Evolutionary conservation across 2,329 filamentous ascomycete species (phyloP), one percentile per base, ranked within the genome.

Genomic region (Epichloe sylvatica): DNA sequence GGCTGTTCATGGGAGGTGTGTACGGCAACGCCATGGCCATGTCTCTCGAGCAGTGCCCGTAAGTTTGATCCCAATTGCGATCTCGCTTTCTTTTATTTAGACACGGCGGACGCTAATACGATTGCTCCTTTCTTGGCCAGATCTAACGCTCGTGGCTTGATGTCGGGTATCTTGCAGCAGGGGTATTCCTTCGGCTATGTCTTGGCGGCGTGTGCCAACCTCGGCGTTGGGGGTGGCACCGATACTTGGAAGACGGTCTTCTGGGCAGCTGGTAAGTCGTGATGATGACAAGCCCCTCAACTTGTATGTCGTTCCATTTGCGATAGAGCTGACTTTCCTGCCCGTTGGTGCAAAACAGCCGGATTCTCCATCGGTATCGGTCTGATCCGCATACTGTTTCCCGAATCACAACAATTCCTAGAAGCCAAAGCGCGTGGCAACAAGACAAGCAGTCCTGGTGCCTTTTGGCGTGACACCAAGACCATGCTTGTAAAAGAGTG

Each of bases 181-280:
- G 87, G 86, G 2, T 90, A 89, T 62, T 83, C 83, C 0, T 76
- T 89, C 54, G 86, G 86, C 34, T 91, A 91, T 60, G 79, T 92
- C 39, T 73, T 88, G 54, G 86, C 86, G 5, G 85, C 85, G 3
- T 84, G 80, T 59, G 80, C 78, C 58, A 89, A 85, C 55, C 76
- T 89, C 39, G 83, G 82, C 45, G 82, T 89, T 15, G 83, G 84
- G 34, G 82, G 76, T 11, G 68, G 57, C 4, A 69, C 68, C 1
- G 71, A 84, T 2, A 77, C 74, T 41, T 90, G 83, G 84, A 89
- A 87, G 70, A 84, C 72, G 0, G 78, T 87, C 42, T 87, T 86
- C 62, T 89, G 82, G 81, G 77, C 83, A 53, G 84, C 70, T 53
- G 70, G 67, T 67, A 63, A 37, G 52, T 53, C 25, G 15, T 25